Base-by-base conservation (phyloP, 495 filamentous ascomycete species). In the Xylaria palmicola region DNA sequence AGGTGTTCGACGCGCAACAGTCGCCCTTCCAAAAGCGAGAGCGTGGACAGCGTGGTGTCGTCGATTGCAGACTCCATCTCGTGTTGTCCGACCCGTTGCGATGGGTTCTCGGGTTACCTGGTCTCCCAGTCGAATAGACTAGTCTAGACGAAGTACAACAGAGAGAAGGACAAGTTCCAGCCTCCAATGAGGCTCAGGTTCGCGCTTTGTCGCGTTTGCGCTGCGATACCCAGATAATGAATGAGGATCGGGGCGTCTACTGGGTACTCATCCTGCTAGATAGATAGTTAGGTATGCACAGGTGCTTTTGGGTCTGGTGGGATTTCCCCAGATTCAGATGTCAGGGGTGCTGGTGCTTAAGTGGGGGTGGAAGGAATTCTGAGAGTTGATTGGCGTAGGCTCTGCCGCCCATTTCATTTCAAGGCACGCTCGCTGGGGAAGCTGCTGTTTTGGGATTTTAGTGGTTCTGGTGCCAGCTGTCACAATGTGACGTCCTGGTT, bases 11-110 rank as follows among this genome's bases (percentile, higher is more conserved):
- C 77, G 26, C 89, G 83, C 48, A 81, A 79, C 32, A 97, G 81
- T 37, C 92, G 88, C n/a, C 78, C 77, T 65, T 93, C 88, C 4
- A 97, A 87, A 50, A 90, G 80, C 34, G 88, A 85, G 48, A 95
- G 85, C 0, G 92, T 93, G 30, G 78, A 77, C 4, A 84, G 70
- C 0, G 83, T 77, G 2, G 81, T 83, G 39, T 76, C 73, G 64
- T 84, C 83, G 7, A 83, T 69, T 1, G 70, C 72, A 55, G 75
- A 73, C 13, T 81, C 79, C 78, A 81, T 82, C 57, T 34, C 50
- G 61, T 63, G 59, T 48, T 65, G 56, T 26, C 55, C 32, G 30
- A 27, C 51, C 49, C 29, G 29, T 29, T 29, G 37, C n/a, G 34
- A 37, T 36, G 36, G n/a, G 0, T 7, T 55, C 3, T 8, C 44